These are phyloP conservation scores for Marchantia polymorpha DNA, from an alignment of 225 moss, liverwort and hornwort genomes.

Conservation along the genomic window DNA sequence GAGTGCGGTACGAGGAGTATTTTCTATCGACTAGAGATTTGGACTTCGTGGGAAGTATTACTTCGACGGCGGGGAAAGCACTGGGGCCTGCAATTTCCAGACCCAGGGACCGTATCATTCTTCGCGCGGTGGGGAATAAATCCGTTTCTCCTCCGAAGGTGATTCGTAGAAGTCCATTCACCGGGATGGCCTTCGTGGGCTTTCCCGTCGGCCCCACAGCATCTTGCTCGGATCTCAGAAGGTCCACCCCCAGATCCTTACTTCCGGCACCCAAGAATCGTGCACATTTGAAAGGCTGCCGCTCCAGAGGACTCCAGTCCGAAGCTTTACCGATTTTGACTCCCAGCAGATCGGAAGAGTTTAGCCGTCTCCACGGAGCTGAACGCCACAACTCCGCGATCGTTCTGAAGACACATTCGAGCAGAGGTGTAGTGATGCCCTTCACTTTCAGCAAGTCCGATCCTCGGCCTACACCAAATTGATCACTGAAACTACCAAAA, in stretches of 20 bases:
- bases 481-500: slow-evolving; percentile 22
- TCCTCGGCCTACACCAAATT: slow-evolving; percentile 32
- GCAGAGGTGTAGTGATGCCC: slow-evolving; percentile 17
- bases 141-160: slow-evolving; percentile 26
- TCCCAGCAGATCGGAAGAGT: slow-evolving; percentile 21
- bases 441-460: slow-evolving; percentile 27
- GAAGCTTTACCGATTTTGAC: slow-evolving; percentile 28
- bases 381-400: slow-evolving; percentile 25
- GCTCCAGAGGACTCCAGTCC: slow-evolving; percentile 28
- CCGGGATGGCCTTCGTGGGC: slow-evolving; percentile 23
- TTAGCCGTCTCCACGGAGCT: slow-evolving; percentile 28
- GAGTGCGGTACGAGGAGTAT: slow-evolving; percentile 15
- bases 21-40: not conserved
- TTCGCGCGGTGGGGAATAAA: slow-evolving; percentile 18
- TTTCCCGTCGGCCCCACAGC: slow-evolving; percentile 20
- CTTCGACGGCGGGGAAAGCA: slow-evolving; percentile 27
- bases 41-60: slow-evolving; percentile 23
- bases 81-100: slow-evolving; percentile 21
- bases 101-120: slow-evolving; percentile 28
- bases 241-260: slow-evolving; percentile 8
- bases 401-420: slow-evolving; percentile 13
- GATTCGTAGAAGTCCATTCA: slow-evolving; percentile 24
- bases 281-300: slow-evolving; percentile 23
- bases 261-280: slow-evolving; percentile 18
- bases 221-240: slow-evolving; percentile 24